Base-by-base conservation (phyloP, 352 stramenopile species). In the Globisporangium abappressorium region DNA sequence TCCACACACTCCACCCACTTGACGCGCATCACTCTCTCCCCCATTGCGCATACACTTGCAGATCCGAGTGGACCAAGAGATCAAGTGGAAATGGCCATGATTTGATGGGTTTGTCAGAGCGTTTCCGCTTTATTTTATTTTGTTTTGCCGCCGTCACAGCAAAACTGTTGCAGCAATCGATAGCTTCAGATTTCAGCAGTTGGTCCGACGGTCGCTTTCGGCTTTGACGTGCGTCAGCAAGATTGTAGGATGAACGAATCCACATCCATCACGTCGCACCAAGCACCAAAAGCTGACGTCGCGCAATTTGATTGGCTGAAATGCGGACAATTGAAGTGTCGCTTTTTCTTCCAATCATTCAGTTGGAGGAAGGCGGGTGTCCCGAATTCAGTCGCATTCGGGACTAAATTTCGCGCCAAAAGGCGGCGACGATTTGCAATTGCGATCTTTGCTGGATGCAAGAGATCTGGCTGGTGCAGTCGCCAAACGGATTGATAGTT, bases 251-350 rank as follows among this genome's bases (percentile, higher is more conserved):
- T 46, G 12, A 46, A 46, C 15, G 38, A 46, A 46, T 46, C 38
- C 36, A 3, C 34, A 26, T 54, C 43, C 30, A 57, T 60, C 59
- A 65, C 57, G 36, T 53, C 6, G 41, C 38, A 54, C 60, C 43
- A 65, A 65, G 60, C 60, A 65, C 60, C 60, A 65, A 65, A 65
- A 65, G 11, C 38, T 30, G 36, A 24, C 28, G 26, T 65, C 24
- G 8, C 49, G 20, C n/a, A 9, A 30, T 30, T n/a, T 30, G 28
- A 65, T 65, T 65, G 26, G 59, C 20, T 41, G 1, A 55, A 65
- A 65, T 38, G 1, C 2, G 2, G 1, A 20, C 49, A n/a, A 38
- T 46, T 15, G 46, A 22, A 49, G 5, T 49, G 41, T 34, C 26
- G 14, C 22, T 34, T 22, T 65, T 65, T 65, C 28, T 9, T 5